Conservation (phyloP, 306 rosid species). For the Quercus cerris region DNA sequence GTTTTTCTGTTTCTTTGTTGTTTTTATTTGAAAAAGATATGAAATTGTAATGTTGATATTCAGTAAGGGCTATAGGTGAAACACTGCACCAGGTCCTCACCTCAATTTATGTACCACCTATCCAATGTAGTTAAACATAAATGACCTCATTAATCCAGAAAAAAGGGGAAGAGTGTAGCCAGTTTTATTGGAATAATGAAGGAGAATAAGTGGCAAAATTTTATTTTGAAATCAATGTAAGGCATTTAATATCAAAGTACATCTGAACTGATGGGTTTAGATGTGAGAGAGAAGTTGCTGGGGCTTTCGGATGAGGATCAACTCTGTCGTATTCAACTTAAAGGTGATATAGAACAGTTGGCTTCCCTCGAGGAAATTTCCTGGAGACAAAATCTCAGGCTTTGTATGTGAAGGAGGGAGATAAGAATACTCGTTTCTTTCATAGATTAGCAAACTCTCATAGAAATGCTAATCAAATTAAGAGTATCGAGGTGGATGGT, state of each 20-base stretch:
- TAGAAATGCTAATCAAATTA: too few relatives aligned
- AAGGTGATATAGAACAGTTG: too few relatives aligned
- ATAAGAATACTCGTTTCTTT: too few relatives aligned
- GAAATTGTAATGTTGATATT: background rate
- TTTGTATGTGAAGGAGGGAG: too few relatives aligned
- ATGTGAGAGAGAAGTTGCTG: too few relatives aligned
- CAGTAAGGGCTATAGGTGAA: background rate
- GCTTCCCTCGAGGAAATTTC: too few relatives aligned
- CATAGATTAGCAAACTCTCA: too few relatives aligned
- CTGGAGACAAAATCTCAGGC: too few relatives aligned
- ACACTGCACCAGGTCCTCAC: background rate
- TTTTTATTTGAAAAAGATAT: background rate
- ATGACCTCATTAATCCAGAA: background rate
- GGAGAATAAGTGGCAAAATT: background rate
- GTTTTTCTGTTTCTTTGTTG: background rate
- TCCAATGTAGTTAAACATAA: background rate
- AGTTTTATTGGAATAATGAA: background rate
- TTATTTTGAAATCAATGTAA: background rate
- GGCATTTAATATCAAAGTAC: background rate
- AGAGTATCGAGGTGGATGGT: too few relatives aligned
- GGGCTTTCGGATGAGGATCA: too few relatives aligned
- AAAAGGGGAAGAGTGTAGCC: background rate
- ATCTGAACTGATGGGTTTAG: background rate
- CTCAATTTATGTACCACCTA: background rate
- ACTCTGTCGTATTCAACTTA: too few relatives aligned